Evolutionary conservation across 2,329 filamentous ascomycete genomes (phyloP), one percentile per base, ranked within the genome.

Genomic region (Pyrenophora tritici-repentis): DNA sequence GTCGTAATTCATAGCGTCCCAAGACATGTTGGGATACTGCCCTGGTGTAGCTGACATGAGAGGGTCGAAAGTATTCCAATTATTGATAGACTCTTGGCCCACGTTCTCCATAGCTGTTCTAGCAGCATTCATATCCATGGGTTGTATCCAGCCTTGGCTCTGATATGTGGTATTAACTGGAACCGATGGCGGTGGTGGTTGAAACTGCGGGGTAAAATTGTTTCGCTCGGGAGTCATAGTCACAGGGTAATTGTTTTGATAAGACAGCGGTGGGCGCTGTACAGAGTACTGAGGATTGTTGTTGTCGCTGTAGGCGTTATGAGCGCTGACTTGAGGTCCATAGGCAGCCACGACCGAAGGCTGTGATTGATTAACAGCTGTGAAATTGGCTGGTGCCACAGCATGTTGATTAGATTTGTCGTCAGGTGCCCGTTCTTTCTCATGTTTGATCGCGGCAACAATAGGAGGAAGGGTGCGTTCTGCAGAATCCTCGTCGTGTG

Each of bases 401-500:
- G 35, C 14, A 12, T 38, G 37, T 8, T 46, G 47, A 17, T 18
- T 17, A 3, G 35, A 31, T 12, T 16, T 31, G 8, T 41, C 32
- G 6, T 54, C 46, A 0, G 18, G 13, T 14, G 13, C 13, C 0
- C 47, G 39, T 40, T 42, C 40, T 16, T 33, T 46, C 14, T 55
- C 55, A 42, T 26, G 40, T 32, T 56, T 59, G 31, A 56, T 14
- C 1, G 31, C 22, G 32, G 36, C 20, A 3, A 37, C 13, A 3
- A 8, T 39, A 42, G 38, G 4, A 3, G 46, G 24, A 9, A 47
- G 32, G 1, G 29, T 57, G 6, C 41, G 53, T 16, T 58, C 59
- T 6, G 53, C 42, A 5, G 42, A 29, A 31, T 60, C 61, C 8
- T 59, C 52, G 16, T 63, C 58, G 13, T 63, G 51, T 6, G 51